Evolutionary conservation across 805 yeast genomes (phyloP).

Genomic region (Ascoidea asiatica): DNA sequence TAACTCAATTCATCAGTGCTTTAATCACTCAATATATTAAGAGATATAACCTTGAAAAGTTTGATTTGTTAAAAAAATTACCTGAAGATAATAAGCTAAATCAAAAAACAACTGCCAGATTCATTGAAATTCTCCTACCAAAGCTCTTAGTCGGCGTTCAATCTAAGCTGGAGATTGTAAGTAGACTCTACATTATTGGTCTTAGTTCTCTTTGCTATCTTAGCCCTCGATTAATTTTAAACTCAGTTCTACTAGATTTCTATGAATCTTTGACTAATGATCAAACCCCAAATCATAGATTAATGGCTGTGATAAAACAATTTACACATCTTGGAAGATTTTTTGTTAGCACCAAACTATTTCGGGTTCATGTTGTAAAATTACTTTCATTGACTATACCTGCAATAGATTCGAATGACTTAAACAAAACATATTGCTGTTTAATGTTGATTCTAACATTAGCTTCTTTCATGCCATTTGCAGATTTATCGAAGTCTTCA

Average conservation of each 20-base stretch:
- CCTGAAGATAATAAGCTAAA: conserved; percentile 24
- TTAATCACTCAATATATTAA: conserved; percentile 48
- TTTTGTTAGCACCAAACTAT: conserved; percentile 48
- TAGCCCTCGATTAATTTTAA: conserved; percentile 39
- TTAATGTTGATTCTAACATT: conserved; percentile 57
- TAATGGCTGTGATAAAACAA: conserved; percentile 56
- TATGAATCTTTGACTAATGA: conserved; percentile 57
- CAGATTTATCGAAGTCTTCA: conserved; percentile 36
- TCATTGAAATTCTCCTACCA: conserved; percentile 41
- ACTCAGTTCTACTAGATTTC: conserved; percentile 49
- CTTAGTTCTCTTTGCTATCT: conserved; percentile 54
- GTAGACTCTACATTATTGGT: conserved; percentile 43
- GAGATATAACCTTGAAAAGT: conserved; percentile 37
- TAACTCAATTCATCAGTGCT: conserved; percentile 52
- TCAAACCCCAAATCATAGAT: conserved; percentile 67
- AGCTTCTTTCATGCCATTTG: conserved; percentile 60
- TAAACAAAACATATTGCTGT: conserved; percentile 55
- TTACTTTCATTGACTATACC: conserved; percentile 56
- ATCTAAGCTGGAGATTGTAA: conserved; percentile 45
- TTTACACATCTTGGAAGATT: conserved; percentile 53
- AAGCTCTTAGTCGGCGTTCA: conserved; percentile 61
- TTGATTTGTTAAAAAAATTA: conserved; percentile 19
- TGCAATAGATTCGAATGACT: conserved; percentile 83
- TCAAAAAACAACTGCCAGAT: conserved; percentile 22
- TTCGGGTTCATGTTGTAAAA: conserved; percentile 68